phyloP scores from a whole-genome alignment of 2,329 filamentous ascomycete species.

The Didymella keratinophila region DNA sequence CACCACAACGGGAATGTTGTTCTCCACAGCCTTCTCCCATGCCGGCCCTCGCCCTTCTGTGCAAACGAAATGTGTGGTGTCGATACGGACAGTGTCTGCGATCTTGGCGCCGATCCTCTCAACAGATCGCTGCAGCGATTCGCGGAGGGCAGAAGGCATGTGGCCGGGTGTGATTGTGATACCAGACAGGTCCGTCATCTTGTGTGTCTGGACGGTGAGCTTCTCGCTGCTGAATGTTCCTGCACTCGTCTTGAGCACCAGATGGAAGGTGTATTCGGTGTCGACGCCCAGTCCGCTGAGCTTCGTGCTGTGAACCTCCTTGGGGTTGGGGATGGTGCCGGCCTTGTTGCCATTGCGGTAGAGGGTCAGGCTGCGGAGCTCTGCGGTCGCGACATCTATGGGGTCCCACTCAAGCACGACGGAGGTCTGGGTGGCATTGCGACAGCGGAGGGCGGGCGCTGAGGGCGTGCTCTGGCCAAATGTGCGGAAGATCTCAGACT shows the following conservation, averaged over 20 bases:
- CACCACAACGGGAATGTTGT: slow-evolving; percentile 95
- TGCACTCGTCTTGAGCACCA: slow-evolving; percentile 88
- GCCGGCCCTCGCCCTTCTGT: slow-evolving; percentile 87
- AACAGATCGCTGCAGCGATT: slow-evolving; percentile 76
- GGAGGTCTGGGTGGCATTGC: slow-evolving; percentile 98
- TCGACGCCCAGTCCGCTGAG: slow-evolving; percentile 96
- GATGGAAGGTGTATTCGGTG: slow-evolving; percentile 93
- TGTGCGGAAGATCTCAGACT: slow-evolving; percentile 83
- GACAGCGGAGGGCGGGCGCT: slow-evolving; percentile 82
- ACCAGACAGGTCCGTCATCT: slow-evolving; percentile 96
- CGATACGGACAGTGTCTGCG: slow-evolving; percentile 88
- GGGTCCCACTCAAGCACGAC: slow-evolving; percentile 98
- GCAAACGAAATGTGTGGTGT: slow-evolving; percentile 98
- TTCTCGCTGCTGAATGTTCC: slow-evolving; percentile 87
- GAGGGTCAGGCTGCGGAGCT: slow-evolving; percentile 85
- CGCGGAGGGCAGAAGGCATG: slow-evolving; percentile 75
- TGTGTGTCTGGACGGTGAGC: slow-evolving; percentile 88
- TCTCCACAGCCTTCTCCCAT: slow-evolving; percentile 97
- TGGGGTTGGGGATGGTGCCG: slow-evolving; percentile 87
- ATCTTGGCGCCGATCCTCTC: slow-evolving; percentile 92
- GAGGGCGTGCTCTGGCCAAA: slow-evolving; percentile 84
- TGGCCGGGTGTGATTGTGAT: slow-evolving; percentile 94
- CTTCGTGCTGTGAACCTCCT: slow-evolving; percentile 92
- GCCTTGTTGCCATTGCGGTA: slow-evolving; percentile 98
- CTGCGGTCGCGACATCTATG: slow-evolving; percentile 89